These are phyloP conservation scores for Alternaria conjuncta DNA, from an alignment of 2,329 filamentous ascomycete species.

Conservation along the genomic window DNA sequence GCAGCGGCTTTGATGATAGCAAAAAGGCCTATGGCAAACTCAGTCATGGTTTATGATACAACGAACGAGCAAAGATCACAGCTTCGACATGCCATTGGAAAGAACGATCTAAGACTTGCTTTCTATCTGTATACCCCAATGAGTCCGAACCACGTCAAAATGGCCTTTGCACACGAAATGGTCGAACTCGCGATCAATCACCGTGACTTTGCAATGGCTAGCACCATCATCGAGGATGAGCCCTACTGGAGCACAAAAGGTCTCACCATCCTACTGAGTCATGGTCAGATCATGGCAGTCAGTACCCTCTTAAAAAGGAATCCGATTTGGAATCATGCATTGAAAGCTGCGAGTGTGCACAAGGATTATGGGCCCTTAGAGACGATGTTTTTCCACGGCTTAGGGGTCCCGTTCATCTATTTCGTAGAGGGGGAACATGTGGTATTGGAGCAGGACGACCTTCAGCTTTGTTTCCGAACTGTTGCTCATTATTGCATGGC, in stretches of 20 bases:
- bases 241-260: too few relatives aligned
- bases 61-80: fast-evolving
- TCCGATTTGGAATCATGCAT: background rate
- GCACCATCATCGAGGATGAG: background rate
- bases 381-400: background rate
- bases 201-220: background rate
- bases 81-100: background rate
- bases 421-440: background rate
- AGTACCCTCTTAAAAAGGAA: background rate
- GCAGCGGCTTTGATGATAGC: background rate
- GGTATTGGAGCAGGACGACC: background rate
- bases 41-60: fast-evolving
- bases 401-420: background rate
- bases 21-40: background rate
- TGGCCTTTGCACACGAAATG: background rate
- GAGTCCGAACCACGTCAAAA: too few relatives aligned
- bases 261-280: too few relatives aligned
- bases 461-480: background rate
- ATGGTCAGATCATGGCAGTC: background rate
- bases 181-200: background rate
- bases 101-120: background rate
- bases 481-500: background rate
- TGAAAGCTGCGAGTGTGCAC: background rate
- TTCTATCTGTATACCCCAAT: background rate
- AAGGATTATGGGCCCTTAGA: background rate